These are phyloP conservation scores for Fraxinus pennsylvanica DNA, from an alignment of 257 asterid species.

Conservation along the genomic window DNA sequence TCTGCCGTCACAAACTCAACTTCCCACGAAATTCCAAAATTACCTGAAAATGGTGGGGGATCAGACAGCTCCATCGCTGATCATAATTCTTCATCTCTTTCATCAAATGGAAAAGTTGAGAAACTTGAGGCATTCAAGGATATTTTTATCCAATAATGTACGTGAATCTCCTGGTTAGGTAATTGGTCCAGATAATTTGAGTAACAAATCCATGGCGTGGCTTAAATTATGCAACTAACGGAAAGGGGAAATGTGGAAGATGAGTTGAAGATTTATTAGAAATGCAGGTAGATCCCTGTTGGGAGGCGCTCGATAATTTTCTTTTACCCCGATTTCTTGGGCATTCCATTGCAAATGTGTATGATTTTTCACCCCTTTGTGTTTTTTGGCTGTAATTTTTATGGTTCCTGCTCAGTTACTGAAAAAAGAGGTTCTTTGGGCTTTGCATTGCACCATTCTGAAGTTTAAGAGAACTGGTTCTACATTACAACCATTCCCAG, in stretches of 20 bases:
- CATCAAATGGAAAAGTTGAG: slow-evolving; percentile 68
- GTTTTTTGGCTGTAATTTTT: slow-evolving; percentile 33
- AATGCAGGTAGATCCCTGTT: slow-evolving; percentile 15
- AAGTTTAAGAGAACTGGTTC: slow-evolving; percentile 14
- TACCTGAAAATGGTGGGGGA: slow-evolving; percentile 51
- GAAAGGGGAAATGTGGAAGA: slow-evolving; percentile 17
- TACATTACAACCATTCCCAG: slow-evolving; percentile 16
- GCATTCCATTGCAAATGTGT: slow-evolving; percentile 39
- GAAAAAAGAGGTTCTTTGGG: slow-evolving; percentile 31
- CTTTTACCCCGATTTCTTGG: slow-evolving; percentile 24
- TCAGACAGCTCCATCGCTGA: slow-evolving; percentile 30
- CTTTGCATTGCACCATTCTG: slow-evolving; percentile 9
- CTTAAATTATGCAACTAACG: slow-evolving; percentile 15
- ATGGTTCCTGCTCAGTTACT: slow-evolving; percentile 33
- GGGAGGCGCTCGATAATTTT: not conserved
- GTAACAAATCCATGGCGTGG: slow-evolving; percentile 16
- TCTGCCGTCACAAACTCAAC: slow-evolving; percentile 48
- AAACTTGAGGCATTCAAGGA: slow-evolving; percentile 53
- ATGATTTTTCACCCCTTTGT: slow-evolving; percentile 29
- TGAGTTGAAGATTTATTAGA: slow-evolving; percentile 17
- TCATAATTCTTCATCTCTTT: slow-evolving; percentile 25
- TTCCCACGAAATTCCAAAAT: slow-evolving; percentile 39
- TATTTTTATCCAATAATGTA: slow-evolving; percentile 50
- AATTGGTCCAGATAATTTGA: slow-evolving; percentile 22
- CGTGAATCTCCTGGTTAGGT: slow-evolving; percentile 15